Conservation (phyloP, 1,284 basidiomycete species). For the Peniophora sp. region DNA sequence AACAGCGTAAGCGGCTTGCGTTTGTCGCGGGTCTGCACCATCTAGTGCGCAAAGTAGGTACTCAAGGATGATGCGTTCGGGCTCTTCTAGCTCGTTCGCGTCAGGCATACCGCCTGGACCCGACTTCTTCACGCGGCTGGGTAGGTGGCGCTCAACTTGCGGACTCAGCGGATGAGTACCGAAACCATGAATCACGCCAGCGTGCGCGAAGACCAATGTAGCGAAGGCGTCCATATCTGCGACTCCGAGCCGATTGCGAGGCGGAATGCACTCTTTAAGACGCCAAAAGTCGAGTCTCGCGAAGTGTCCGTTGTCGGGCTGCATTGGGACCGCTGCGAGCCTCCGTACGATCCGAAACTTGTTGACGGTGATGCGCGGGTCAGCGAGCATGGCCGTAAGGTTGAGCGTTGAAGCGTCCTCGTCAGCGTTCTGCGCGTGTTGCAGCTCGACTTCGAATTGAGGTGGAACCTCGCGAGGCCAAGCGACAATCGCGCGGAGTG, state of each 20-base stretch:
- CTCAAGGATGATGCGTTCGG: conserved; percentile 40
- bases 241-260: conserved; percentile 38
- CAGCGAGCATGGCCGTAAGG: conserved; percentile 46
- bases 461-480: conserved; percentile 68
- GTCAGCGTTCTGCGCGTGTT: conserved; percentile 24
- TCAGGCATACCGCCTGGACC: neutral
- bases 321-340: conserved; percentile 38
- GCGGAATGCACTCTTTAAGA: conserved; percentile 67
- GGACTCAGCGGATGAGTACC: conserved; percentile 19
- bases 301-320: conserved; percentile 37
- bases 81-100: neutral
- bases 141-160: conserved; percentile 6
- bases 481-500: conserved; percentile 53
- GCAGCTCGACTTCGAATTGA: conserved; percentile 38
- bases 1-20: conserved; percentile 54
- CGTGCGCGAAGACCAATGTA: conserved; percentile 54
- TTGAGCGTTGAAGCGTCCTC: conserved; percentile 34
- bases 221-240: conserved; percentile 72
- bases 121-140: neutral
- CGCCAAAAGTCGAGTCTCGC: conserved; percentile 70
- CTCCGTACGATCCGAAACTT: conserved; percentile 71
- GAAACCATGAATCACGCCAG: conserved; percentile 53
- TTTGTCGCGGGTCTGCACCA: conserved; percentile 36
- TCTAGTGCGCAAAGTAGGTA: conserved; percentile 53
- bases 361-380: conserved; percentile 50